Conservation (phyloP, 331 rosid species). For the Rosa hybrid region DNA sequence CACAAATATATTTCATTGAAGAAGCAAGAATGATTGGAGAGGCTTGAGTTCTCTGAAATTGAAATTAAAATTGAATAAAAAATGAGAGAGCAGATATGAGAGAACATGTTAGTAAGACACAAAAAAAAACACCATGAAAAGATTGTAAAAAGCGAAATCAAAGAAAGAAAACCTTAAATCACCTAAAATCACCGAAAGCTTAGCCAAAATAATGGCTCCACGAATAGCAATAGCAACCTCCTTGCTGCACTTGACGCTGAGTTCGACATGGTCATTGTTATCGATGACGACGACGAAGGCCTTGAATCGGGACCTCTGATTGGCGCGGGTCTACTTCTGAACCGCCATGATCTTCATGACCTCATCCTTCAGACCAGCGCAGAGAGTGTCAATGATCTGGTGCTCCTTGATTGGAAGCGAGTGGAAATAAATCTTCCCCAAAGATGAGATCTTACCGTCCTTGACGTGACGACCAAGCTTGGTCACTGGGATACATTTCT, state of each 20-base stretch:
- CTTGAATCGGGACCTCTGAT: conserved; percentile 69
- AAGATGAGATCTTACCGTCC: conserved; percentile 53
- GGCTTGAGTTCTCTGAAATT: too few species aligned
- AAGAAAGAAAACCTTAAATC: conserved; percentile 5
- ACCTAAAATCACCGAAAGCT: conserved; percentile 46
- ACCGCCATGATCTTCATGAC: conserved; percentile 83
- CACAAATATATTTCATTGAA: too few species aligned
- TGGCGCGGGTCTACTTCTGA: conserved; percentile 76
- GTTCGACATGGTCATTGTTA: conserved; percentile 57
- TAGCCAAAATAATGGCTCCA: conserved; percentile 62
- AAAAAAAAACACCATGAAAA: too few species aligned
- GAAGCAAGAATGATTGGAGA: too few species aligned
- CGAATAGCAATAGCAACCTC: conserved; percentile 80
- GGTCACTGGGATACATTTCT: conserved; percentile 78
- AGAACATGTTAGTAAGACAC: too few species aligned
- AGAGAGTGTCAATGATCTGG: conserved; percentile 61
- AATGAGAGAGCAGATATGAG: too few species aligned
- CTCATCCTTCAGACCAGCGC: conserved; percentile 68
- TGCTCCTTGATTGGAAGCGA: conserved; percentile 75
- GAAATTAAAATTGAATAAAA: too few species aligned
- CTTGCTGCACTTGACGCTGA: conserved; percentile 78
- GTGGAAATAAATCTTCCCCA: conserved; percentile 70
- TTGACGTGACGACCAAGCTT: conserved; percentile 71
- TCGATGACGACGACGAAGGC: conserved; percentile 75
- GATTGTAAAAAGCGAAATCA: conserved; percentile 16